Percentiles rank a stretch among this genome's conserved stretches.
These are phyloP conservation scores for Prunus padus DNA, from an alignment of 306 rosid genomes.

Conservation along the genomic window DNA sequence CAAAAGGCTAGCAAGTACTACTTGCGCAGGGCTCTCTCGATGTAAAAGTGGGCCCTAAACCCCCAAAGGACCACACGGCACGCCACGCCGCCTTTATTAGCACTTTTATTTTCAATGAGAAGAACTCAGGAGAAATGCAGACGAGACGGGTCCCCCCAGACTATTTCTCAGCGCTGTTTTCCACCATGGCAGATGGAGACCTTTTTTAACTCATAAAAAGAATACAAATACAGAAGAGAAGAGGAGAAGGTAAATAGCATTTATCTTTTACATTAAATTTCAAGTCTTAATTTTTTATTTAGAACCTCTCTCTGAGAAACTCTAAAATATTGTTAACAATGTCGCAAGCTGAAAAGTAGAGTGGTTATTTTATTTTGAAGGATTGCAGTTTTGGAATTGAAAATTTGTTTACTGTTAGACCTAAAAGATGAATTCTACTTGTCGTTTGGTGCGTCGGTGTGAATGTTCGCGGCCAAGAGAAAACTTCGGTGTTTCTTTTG, in stretches of 20 bases:
- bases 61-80: not conserved
- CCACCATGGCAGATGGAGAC: not conserved
- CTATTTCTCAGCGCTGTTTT: not conserved
- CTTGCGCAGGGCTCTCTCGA: not conserved
- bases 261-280: no score
- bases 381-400: not conserved
- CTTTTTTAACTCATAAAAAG: no score
- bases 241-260: not conserved
- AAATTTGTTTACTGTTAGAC: no score
- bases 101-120: not conserved
- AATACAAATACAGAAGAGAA: no score
- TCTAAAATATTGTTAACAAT: not conserved
- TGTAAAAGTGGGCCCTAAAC: not conserved
- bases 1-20: no score
- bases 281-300: no score
- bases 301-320: no score
- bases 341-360: not conserved
- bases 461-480: not conserved
- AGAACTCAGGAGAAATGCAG: not conserved
- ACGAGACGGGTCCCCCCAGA: not conserved
- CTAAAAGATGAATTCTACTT: not conserved
- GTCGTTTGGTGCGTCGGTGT: not conserved
- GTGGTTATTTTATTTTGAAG: not conserved
- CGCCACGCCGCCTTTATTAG: not conserved
- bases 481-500: not conserved